Evolutionary conservation across 2,329 filamentous ascomycete genomes (phyloP).

Genomic region (Aspergillus sp.): DNA sequence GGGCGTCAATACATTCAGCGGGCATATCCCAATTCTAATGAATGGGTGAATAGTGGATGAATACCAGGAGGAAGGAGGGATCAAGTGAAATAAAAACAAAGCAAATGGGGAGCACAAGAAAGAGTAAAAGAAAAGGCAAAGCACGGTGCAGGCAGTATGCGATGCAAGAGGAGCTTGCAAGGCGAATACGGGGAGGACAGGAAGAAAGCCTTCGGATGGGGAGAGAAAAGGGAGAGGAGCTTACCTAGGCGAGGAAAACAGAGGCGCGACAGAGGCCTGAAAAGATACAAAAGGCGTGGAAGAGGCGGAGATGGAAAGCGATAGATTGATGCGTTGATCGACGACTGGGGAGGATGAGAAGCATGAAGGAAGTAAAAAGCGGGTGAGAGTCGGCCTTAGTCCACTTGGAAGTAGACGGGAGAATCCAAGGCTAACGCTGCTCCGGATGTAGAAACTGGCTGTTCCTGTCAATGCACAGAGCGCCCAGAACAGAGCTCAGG

Average conservation of each 20-base stretch:
- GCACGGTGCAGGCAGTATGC: slow-evolving; percentile 12
- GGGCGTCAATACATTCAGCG: not conserved
- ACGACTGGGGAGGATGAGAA: slow-evolving; percentile 4
- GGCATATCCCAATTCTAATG: not conserved
- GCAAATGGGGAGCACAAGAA: slow-evolving; percentile 5
- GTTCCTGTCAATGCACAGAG: not conserved
- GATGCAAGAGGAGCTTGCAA: not conserved
- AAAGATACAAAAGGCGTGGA: not conserved
- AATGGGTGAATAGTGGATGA: not conserved
- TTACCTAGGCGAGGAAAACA: slow-evolving; percentile 8
- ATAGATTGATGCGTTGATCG: not conserved
- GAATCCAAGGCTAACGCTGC: not conserved
- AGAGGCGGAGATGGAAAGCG: slow-evolving; percentile 1
- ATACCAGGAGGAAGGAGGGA: slow-evolving; percentile 1
- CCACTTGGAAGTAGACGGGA: not conserved
- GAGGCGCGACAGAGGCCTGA: not conserved
- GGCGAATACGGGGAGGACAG: slow-evolving; percentile 4
- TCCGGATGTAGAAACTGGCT: not conserved
- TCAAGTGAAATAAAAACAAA: slow-evolving; percentile 6
- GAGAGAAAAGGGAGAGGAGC: not conserved
- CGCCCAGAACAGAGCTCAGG: not conserved
- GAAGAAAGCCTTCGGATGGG: slow-evolving; percentile 4
- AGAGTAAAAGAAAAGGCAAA: slow-evolving; percentile 11
- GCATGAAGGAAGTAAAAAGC: slow-evolving; percentile 6
- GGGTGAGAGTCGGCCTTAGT: not conserved